Evolutionary conservation across 2,329 filamentous ascomycete species (phyloP), one percentile per base, ranked within the genome.

Genomic region (Elsinoe arachidis): DNA sequence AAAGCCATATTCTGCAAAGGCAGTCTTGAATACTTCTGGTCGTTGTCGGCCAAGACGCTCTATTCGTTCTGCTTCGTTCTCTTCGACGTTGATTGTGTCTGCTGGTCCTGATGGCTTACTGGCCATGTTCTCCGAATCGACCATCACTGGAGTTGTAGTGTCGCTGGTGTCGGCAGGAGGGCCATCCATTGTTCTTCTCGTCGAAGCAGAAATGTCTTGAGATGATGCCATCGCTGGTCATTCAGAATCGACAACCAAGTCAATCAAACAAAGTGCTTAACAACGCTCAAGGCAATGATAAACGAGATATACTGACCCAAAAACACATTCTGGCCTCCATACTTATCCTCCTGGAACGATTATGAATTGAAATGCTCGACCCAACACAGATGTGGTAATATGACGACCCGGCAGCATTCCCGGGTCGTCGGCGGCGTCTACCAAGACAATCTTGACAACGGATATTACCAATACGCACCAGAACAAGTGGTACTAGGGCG

Each of bases 1-100:
- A 59, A 72, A 71, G 26, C 66, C 66, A 5, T 68, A 55, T 55
- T 72, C 69, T 33, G 62, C 62, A 15, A 61, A 59, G n/a, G 63
- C 59, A 30, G 64, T 64, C 23, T 46, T 46, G 49, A 58, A 58
- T 12, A 46, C 49, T 54, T 53, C 39, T 12, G 56, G 56, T 39
- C 56, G 47, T 54, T 58, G 34, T 21, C 56, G 46, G 5, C 56
- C 56, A 7, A 58, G 35, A 5, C 56, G 47, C 12, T 58, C 56
- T 2, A 58, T 54, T 17, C 41, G 38, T 38, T 35, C 23, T 26
- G 54, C 38, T 38, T 56, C 54, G n/a, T 23, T 30, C 11, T 56
- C 39, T 37, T 56, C 54, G 54, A 26, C 26, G 19, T 35, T 21
- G 3, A 15, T 14, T 14, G 33, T 7, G 17, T 23, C 34, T 37